phyloP scores from a whole-genome alignment of 2,329 filamentous ascomycete genomes.

The Furcasterigmium sp. region DNA sequence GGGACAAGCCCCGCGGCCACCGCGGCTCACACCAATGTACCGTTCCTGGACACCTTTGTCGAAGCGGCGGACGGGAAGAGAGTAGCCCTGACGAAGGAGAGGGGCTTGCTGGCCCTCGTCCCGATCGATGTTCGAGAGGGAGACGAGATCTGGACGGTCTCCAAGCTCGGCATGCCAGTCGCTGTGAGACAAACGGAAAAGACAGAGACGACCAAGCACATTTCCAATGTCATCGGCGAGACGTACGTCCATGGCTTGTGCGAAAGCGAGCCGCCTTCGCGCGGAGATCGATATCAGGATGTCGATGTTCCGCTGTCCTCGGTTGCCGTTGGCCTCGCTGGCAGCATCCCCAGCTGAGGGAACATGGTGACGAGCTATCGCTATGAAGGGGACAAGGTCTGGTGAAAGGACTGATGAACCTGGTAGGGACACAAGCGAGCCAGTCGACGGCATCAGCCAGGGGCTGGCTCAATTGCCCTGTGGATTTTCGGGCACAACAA shows the following conservation, averaged over 20 bases:
- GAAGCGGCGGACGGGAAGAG: constrained; percentile 3
- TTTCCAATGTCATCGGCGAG: constrained; percentile 6
- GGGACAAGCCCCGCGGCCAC: constrained; percentile 16
- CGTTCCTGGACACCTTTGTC: constrained; percentile 11
- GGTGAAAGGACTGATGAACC: too few species aligned
- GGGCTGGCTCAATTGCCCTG: too few species aligned
- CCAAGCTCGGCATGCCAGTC: constrained; percentile 3
- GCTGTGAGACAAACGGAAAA: constrained; percentile 4
- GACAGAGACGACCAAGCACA: background rate
- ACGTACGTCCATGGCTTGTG: constrained; percentile 7
- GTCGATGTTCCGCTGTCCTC: constrained; percentile 10
- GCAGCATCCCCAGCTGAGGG: constrained; percentile 8
- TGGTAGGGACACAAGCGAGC: too few species aligned
- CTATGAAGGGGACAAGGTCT: too few species aligned
- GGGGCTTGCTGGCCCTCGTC: constrained; percentile 9
- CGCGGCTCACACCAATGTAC: constrained; percentile 18
- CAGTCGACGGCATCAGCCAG: too few species aligned
- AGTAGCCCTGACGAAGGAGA: constrained; percentile 10
- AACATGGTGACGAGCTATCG: too few species aligned
- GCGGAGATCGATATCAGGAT: constrained; percentile 7
- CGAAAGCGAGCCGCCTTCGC: constrained; percentile 3
- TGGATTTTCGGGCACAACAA: too few species aligned
- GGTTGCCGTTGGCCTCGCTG: constrained; percentile 11
- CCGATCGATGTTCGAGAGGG: constrained; percentile 4
- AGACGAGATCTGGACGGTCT: constrained; percentile 12